These are phyloP conservation scores for Skeletonema marinoi DNA, from an alignment of 108 stramenopile genomes.

Conservation along the genomic window DNA sequence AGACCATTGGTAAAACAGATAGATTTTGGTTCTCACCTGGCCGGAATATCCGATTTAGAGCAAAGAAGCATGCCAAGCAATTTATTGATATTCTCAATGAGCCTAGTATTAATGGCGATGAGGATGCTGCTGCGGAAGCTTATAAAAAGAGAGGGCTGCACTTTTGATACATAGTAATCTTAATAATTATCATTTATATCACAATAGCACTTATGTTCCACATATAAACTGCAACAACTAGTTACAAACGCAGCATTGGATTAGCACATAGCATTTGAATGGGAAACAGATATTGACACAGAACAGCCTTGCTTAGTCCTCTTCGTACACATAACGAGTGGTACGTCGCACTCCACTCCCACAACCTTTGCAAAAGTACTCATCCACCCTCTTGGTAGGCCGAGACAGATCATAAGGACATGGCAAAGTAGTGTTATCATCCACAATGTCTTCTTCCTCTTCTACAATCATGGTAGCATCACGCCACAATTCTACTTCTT, in stretches of 20 bases:
- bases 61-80: constrained; percentile 48
- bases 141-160: constrained; percentile 43
- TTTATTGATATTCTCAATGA: constrained; percentile 46
- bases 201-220: background rate
- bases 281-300: background rate
- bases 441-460: background rate
- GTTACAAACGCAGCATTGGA: background rate
- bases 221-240: background rate
- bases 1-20: constrained; percentile 53
- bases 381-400: constrained; percentile 2
- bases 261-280: background rate
- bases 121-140: constrained; percentile 40
- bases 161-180: constrained; percentile 19
- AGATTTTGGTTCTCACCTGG: constrained; percentile 54
- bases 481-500: background rate
- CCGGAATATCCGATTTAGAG: constrained; percentile 46
- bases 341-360: background rate
- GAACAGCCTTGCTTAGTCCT: background rate
- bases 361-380: background rate
- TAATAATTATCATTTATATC: constrained; percentile 1
- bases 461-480: background rate
- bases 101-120: constrained; percentile 36
- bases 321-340: background rate
- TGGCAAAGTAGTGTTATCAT: background rate
- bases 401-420: background rate